A percentile compares a stretch with the other conserved stretches of the same genome.
Evolutionary conservation across 495 filamentous ascomycete genomes (phyloP).

Genomic region (Neurospora sp.): DNA sequence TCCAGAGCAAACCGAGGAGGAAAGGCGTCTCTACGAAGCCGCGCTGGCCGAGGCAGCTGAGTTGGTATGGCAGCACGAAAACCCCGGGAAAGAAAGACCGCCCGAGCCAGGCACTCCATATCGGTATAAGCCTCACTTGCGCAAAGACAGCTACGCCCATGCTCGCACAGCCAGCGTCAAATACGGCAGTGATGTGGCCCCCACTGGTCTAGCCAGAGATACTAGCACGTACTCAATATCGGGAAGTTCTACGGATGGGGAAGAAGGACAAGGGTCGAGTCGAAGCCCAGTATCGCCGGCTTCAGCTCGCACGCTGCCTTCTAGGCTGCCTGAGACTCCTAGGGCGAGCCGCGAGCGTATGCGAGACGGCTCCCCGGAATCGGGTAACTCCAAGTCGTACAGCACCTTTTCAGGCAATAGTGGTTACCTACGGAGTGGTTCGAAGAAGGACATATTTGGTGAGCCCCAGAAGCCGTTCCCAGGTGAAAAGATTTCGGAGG

Average conservation of each 20-base stretch:
- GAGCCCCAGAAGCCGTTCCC: slow-evolving; percentile 49
- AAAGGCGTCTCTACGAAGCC: slow-evolving; percentile 56
- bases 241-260: slow-evolving; percentile 39
- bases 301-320: slow-evolving; percentile 15
- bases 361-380: slow-evolving; percentile 11
- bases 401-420: slow-evolving; percentile 13
- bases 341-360: slow-evolving; percentile 22
- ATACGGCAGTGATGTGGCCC: slow-evolving; percentile 37
- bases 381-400: slow-evolving; percentile 19
- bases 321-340: slow-evolving; percentile 13
- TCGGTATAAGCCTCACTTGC: slow-evolving; percentile 49
- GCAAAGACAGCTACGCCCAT: slow-evolving; percentile 51
- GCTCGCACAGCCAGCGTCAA: slow-evolving; percentile 49
- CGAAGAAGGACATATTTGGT: slow-evolving; percentile 48
- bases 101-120: slow-evolving; percentile 52
- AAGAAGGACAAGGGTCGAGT: slow-evolving; percentile 20
- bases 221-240: slow-evolving; percentile 36
- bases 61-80: slow-evolving; percentile 74
- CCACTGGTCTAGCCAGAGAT: slow-evolving; percentile 38
- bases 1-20: slow-evolving; percentile 40
- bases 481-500: slow-evolving; percentile 83
- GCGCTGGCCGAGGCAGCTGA: slow-evolving; percentile 82
- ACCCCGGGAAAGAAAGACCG: slow-evolving; percentile 37
- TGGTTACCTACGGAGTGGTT: slow-evolving; percentile 33
- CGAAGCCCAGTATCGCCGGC: slow-evolving; percentile 19